These are phyloP conservation scores for Tetrapisispora taiwanensis DNA, from an alignment of 805 yeast genomes.

Conservation along the genomic window DNA sequence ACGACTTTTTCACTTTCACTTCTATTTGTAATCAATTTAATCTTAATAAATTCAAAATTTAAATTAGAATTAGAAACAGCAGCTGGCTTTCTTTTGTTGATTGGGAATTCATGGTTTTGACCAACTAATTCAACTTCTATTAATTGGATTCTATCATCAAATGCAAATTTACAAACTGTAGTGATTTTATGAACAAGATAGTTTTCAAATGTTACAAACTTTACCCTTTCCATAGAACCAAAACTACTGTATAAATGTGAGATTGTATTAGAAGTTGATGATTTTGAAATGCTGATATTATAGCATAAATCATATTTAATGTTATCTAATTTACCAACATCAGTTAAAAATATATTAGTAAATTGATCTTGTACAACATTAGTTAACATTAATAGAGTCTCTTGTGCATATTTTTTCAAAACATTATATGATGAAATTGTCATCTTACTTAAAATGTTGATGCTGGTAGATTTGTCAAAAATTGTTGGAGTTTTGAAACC, in stretches of 20 bases:
- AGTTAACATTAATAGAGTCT: conserved; percentile 57
- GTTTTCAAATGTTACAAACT: conserved; percentile 59
- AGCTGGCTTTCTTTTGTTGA: conserved; percentile 39
- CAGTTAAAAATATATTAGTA: conserved; percentile 60
- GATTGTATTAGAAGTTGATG: conserved; percentile 19
- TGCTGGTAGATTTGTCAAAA: conserved; percentile 64
- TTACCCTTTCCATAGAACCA: conserved; percentile 62
- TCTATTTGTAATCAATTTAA: conserved; percentile 64
- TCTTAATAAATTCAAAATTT: conserved; percentile 30
- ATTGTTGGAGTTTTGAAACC: conserved; percentile 70
- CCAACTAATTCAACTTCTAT: conserved; percentile 29
- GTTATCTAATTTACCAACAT: conserved; percentile 38
- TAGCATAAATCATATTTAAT: conserved; percentile 55
- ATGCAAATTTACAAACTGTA: conserved; percentile 45
- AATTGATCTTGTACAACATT: conserved; percentile 81
- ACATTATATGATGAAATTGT: conserved; percentile 53
- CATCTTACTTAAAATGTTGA: conserved; percentile 77
- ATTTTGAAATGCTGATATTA: conserved; percentile 39
- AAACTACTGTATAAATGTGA: conserved; percentile 36
- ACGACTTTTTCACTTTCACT: conserved; percentile 70
- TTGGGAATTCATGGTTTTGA: conserved; percentile 25
- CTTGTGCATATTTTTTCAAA: conserved; percentile 54
- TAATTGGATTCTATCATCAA: conserved; percentile 38
- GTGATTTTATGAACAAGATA: conserved; percentile 53
- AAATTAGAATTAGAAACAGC: conserved; percentile 27